Conservation (phyloP, 805 yeast genomes). For the Pachysolen tannophilus region DNA sequence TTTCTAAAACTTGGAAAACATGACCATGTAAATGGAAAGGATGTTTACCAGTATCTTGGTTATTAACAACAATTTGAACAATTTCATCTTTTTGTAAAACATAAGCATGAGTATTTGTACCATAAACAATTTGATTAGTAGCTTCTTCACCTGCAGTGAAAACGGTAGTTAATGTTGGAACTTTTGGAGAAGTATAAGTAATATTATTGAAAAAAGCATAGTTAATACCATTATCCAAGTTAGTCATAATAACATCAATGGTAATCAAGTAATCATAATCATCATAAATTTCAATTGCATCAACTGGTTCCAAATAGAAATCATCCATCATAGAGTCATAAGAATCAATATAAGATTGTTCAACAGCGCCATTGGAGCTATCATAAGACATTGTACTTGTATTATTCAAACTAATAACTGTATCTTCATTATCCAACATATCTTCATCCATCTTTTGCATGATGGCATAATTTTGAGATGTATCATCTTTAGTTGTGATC, state of each 20-base stretch:
- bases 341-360: constrained; percentile 36
- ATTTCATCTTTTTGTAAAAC: constrained; percentile 61
- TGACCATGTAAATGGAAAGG: constrained; percentile 98
- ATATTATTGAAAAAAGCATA: constrained; percentile 95
- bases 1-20: constrained; percentile 71
- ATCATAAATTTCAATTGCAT: constrained; percentile 43
- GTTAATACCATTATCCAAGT: constrained; percentile 78
- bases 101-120: constrained; percentile 69
- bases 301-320: constrained; percentile 60
- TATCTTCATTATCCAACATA: constrained; percentile 75
- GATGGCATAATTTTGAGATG: constrained; percentile 66
- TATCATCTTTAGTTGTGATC: constrained; percentile 58
- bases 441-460: constrained; percentile 73
- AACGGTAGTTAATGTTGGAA: constrained; percentile 80
- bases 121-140: constrained; percentile 51
- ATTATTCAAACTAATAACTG: constrained; percentile 55
- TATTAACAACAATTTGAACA: constrained; percentile 78
- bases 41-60: constrained; percentile 85
- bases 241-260: constrained; percentile 77
- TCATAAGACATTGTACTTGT: constrained; percentile 69
- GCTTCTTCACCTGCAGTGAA: constrained; percentile 60
- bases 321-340: constrained; percentile 62
- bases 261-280: constrained; percentile 64
- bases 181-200: constrained; percentile 72
- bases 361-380: constrained; percentile 26